Conservation (phyloP, 768 basidiomycete species). For the Phlebiopsis flavidoalba region DNA sequence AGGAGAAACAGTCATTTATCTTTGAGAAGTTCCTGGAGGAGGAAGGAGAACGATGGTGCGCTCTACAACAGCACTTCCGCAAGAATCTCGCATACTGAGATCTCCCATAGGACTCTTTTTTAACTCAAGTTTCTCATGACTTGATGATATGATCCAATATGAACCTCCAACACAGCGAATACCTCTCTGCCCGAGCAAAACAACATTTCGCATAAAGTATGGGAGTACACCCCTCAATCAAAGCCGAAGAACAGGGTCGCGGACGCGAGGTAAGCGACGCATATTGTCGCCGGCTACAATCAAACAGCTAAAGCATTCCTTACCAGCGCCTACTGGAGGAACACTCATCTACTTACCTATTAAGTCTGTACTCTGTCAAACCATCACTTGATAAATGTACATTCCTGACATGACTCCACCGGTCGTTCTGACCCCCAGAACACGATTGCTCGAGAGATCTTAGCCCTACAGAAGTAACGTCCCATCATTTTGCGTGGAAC, state of each 20-base stretch:
- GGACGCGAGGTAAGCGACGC: conserved; percentile 52
- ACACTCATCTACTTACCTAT: conserved; percentile 94
- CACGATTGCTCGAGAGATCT: conserved; percentile 70
- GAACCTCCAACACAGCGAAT: conserved; percentile 78
- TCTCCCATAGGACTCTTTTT: conserved; percentile 70
- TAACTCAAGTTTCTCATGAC: conserved; percentile 95
- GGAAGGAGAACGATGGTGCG: conserved; percentile 79
- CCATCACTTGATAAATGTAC: conserved; percentile 95
- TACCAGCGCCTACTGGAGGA: conserved; percentile 91
- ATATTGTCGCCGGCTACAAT: not conserved
- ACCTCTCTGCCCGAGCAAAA: conserved; percentile 92
- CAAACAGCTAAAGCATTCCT: conserved; percentile 1
- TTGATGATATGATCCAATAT: conserved; percentile 99
- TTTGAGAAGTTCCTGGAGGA: conserved; percentile 88
- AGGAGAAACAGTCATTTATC: conserved; percentile 98
- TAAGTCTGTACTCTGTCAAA: too few species aligned
- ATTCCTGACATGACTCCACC: conserved; percentile 95
- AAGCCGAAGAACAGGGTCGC: conserved; percentile 70
- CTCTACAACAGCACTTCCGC: not conserved
- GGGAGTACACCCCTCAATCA: conserved; percentile 96
- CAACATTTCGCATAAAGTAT: conserved; percentile 94
- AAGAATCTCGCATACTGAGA: not conserved
- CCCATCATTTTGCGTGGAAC: too few species aligned
- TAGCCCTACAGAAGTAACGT: conserved; percentile 78
- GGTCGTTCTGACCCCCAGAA: conserved; percentile 76